Conservation (phyloP, 176 grass and related monocot genomes). For the Bonia amplexicaulis region DNA sequence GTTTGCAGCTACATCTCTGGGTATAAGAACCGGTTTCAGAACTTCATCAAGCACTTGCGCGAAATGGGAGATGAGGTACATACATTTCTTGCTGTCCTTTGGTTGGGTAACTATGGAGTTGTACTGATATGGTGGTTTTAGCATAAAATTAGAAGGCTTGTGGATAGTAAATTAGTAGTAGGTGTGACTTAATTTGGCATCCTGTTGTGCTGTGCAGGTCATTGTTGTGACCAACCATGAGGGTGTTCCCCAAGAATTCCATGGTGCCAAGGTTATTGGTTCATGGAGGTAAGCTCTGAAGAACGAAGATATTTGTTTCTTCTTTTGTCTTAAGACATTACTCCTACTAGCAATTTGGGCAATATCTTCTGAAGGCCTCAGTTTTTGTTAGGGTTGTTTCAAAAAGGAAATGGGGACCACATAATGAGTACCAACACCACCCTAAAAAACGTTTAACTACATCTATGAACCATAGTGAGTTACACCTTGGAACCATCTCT, state of each 20-base stretch:
- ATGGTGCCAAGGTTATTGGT: constrained; percentile 87
- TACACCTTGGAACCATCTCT: background rate
- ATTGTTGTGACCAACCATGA: constrained; percentile 93
- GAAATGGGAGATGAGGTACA: constrained; percentile 56
- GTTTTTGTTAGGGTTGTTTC: background rate
- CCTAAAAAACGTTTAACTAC: background rate
- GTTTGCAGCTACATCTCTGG: constrained; percentile 55
- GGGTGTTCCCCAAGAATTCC: constrained; percentile 79
- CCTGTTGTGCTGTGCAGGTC: constrained; percentile 41
- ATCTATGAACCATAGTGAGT: background rate
- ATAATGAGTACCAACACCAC: background rate
- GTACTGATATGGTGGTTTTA: background rate
- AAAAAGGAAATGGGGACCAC: background rate
- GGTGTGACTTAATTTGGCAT: background rate
- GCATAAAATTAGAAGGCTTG: background rate
- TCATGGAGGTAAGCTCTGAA: constrained; percentile 73
- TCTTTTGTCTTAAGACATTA: background rate
- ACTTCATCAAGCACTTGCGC: constrained; percentile 74
- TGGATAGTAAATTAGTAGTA: background rate
- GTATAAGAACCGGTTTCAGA: constrained; percentile 73
- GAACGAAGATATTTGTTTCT: background rate
- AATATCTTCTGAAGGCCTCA: background rate
- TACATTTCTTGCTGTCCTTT: background rate
- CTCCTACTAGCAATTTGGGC: background rate
- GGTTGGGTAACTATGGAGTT: background rate